Percentiles rank a stretch among this genome's conserved stretches.
Evolutionary conservation across 202 grass and related monocot species (phyloP).

Genomic region (Panicum virgatum): DNA sequence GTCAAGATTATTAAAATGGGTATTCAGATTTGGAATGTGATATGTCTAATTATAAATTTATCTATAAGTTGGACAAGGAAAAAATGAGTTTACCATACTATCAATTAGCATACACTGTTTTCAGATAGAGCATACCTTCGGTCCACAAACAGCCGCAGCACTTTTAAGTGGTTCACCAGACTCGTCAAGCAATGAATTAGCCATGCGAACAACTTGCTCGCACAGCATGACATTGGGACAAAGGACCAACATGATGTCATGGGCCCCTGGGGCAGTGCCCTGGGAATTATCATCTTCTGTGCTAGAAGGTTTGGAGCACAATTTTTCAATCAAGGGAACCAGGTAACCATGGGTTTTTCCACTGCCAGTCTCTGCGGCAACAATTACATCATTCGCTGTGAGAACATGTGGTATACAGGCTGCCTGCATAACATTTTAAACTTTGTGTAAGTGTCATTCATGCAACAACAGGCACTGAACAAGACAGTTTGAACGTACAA

Average conservation of each 20-base stretch:
- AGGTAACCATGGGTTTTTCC: conserved; percentile 98
- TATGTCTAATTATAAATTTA: neutral
- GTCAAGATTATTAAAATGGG: conserved; percentile 1
- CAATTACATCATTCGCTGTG: conserved; percentile 66
- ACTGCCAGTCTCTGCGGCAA: conserved; percentile 92
- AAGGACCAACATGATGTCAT: conserved; percentile 55
- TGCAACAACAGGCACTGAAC: conserved; percentile 8
- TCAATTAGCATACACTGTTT: conserved; percentile 11
- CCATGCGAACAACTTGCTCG: conserved; percentile 88
- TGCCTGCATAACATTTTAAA: conserved; percentile 58
- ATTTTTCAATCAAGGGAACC: conserved; percentile 78
- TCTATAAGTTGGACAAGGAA: neutral
- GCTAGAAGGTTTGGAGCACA: conserved; percentile 51
- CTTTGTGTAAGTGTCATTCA: neutral
- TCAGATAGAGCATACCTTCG: conserved; percentile 58
- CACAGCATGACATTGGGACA: conserved; percentile 97
- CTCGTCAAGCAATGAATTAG: conserved; percentile 70
- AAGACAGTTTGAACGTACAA: neutral
- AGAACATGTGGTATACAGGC: conserved; percentile 83
- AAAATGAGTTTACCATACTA: conserved; percentile 15
- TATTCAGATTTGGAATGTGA: conserved; percentile 5
- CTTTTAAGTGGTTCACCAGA: conserved; percentile 67
- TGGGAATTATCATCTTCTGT: conserved; percentile 33
- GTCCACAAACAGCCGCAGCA: conserved; percentile 84
- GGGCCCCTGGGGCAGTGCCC: conserved; percentile 6